Percentiles rank a stretch among this genome's conserved stretches.
Conservation (phyloP, 83 land plant species). For the Thuja plicata region DNA sequence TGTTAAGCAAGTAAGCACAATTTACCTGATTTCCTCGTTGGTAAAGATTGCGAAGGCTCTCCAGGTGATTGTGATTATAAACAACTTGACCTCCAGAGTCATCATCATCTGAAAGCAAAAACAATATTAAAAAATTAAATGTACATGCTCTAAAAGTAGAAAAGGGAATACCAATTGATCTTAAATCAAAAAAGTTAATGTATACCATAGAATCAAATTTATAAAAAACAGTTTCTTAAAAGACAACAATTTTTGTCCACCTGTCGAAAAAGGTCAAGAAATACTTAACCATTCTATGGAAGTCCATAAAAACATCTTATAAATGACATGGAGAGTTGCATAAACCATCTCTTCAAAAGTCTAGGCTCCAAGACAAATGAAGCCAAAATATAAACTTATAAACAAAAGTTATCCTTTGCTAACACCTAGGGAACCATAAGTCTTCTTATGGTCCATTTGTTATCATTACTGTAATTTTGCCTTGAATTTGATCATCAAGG, state of each 20-base stretch:
- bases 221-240: not conserved
- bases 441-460: not conserved
- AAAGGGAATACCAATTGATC: not conserved
- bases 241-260: not conserved
- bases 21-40: conserved; percentile 7
- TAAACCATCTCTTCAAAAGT: not conserved
- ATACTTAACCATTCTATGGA: not conserved
- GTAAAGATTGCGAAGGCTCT: not conserved
- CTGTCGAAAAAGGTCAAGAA: not conserved
- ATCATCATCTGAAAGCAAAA: not conserved
- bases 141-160: not conserved
- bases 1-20: not conserved
- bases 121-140: too few species aligned
- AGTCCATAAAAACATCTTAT: not conserved
- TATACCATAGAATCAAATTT: not conserved
- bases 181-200: not conserved
- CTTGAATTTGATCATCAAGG: not conserved
- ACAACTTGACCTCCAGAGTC: conserved; percentile 3
- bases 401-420: not conserved
- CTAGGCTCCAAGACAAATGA: not conserved
- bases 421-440: not conserved
- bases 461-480: not conserved
- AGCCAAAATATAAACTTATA: not conserved
- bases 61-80: not conserved
- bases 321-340: not conserved